These are phyloP conservation scores for Metschnikowia vanudenii DNA, from an alignment of 805 yeast genomes.

Conservation along the genomic window DNA sequence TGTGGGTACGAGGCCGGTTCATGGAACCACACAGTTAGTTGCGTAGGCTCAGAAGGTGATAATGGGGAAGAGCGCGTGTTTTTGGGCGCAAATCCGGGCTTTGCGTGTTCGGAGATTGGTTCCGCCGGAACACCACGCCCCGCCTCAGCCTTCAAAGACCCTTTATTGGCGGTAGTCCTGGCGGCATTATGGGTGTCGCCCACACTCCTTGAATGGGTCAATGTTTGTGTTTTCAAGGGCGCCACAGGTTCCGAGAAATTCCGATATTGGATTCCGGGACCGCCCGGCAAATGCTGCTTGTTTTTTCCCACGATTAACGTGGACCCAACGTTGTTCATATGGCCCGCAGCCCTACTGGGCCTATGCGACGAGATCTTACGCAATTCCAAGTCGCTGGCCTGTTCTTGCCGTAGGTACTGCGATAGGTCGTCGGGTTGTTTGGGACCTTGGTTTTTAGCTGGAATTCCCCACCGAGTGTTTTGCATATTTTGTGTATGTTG, in stretches of 20 bases:
- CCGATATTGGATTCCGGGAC: background rate
- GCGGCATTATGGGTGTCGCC: constrained; percentile 2
- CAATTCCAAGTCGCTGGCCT: constrained; percentile 1
- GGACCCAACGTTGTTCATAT: constrained; percentile 19
- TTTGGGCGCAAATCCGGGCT: background rate
- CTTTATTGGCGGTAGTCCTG: background rate
- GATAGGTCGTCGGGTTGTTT: constrained; percentile 10
- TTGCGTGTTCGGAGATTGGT: no score
- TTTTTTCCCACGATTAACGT: constrained; percentile 19
- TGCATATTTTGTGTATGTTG: constrained; percentile 6
- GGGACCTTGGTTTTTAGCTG: background rate
- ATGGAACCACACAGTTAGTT: constrained; percentile 60
- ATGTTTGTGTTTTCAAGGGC: background rate
- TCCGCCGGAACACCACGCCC: no score
- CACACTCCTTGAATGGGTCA: constrained; percentile 5
- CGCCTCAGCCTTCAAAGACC: no score
- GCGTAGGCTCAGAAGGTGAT: constrained; percentile 22
- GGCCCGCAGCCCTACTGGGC: constrained; percentile 14
- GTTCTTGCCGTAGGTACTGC: constrained; percentile 17
- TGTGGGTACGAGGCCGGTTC: constrained; percentile 59
- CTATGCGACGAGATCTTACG: constrained; percentile 7
- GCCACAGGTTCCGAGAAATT: constrained; percentile 9
- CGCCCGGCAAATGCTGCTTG: background rate
- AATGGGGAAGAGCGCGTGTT: background rate
- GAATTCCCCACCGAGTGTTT: constrained; percentile 11